A percentile compares a stretch with the other conserved stretches of the same genome.
phyloP scores from a whole-genome alignment of 768 basidiomycete genomes.

The Favolaschia claudopus region DNA sequence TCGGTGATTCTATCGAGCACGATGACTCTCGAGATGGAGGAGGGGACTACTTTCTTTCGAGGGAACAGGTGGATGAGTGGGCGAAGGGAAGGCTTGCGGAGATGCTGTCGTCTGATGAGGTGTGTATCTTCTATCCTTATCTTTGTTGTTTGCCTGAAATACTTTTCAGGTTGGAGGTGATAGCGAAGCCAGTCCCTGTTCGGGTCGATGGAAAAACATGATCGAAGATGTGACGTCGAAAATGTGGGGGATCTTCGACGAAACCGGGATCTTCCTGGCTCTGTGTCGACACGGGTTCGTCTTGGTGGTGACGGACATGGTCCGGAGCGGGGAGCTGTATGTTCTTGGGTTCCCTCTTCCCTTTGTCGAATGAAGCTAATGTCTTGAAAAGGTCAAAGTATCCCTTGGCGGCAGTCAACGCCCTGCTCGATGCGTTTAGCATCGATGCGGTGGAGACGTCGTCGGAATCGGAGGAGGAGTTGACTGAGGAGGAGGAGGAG shows the following conservation, averaged over 20 bases:
- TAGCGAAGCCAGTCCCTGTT: slow-evolving; percentile 15
- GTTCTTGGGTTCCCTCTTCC: neutral
- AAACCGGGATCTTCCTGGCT: slow-evolving; percentile 27
- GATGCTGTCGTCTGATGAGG: neutral
- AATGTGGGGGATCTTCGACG: slow-evolving; percentile 29
- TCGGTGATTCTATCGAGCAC: slow-evolving; percentile 6
- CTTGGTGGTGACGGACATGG: slow-evolving; percentile 16
- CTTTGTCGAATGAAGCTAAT: neutral
- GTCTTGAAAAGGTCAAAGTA: neutral
- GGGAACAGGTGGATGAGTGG: slow-evolving; percentile 21
- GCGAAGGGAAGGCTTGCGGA: neutral
- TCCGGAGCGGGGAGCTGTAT: slow-evolving; percentile 10
- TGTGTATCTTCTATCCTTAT: neutral
- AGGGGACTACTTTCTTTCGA: slow-evolving; percentile 10
- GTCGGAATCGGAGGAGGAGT: too few species aligned
- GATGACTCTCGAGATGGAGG: slow-evolving; percentile 6
- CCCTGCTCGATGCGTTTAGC: slow-evolving; percentile 8
- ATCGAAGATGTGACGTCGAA: slow-evolving; percentile 22
- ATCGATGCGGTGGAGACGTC: too few species aligned
- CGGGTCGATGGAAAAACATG: slow-evolving; percentile 26
- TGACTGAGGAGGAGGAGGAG: too few species aligned
- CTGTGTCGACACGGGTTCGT: slow-evolving; percentile 24
- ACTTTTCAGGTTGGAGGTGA: neutral
- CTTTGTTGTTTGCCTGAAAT: neutral
- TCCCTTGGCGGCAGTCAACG: neutral